Conservation (phyloP, 768 basidiomycete species). For the Clavaria fumosa region DNA sequence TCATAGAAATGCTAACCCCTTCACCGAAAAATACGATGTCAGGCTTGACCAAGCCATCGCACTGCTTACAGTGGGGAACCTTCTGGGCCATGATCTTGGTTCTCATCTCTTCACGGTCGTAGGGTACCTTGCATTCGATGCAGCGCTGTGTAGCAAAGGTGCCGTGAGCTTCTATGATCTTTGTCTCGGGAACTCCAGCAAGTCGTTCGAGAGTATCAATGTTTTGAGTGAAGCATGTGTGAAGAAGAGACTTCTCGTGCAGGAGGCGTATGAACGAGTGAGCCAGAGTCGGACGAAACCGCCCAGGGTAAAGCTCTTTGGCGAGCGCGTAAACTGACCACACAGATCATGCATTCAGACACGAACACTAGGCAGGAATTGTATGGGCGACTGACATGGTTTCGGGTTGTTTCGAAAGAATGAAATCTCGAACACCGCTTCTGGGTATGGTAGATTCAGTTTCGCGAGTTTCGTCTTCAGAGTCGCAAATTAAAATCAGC, state of each 20-base stretch:
- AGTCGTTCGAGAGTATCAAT: slow-evolving; percentile 85
- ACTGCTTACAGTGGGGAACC: slow-evolving; percentile 51
- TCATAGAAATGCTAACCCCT: slow-evolving; percentile 27
- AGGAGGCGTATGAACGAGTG: slow-evolving; percentile 86
- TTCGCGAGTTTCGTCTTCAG: slow-evolving; percentile 65
- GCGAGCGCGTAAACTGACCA: slow-evolving; percentile 85
- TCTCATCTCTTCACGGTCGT: slow-evolving; percentile 54
- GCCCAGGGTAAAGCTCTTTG: slow-evolving; percentile 83
- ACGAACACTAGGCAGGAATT: not conserved
- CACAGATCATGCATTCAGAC: not conserved
- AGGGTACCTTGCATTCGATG: slow-evolving; percentile 49
- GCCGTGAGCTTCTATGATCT: slow-evolving; percentile 91
- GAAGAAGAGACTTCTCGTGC: slow-evolving; percentile 48
- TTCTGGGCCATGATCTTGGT: slow-evolving; percentile 40
- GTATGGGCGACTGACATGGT: slow-evolving; percentile 4
- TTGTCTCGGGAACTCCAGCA: slow-evolving; percentile 57
- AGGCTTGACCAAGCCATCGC: slow-evolving; percentile 74
- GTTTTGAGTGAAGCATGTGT: slow-evolving; percentile 79
- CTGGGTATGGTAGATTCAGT: slow-evolving; percentile 76
- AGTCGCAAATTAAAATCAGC: no score
- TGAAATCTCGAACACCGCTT: slow-evolving; percentile 87
- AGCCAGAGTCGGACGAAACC: slow-evolving; percentile 72
- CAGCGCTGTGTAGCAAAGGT: slow-evolving; percentile 84
- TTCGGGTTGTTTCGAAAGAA: slow-evolving; percentile 43
- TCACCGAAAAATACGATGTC: slow-evolving; percentile 94